Base-by-base conservation (phyloP, 495 filamentous ascomycete genomes). In the Chaetomium fimeti region DNA sequence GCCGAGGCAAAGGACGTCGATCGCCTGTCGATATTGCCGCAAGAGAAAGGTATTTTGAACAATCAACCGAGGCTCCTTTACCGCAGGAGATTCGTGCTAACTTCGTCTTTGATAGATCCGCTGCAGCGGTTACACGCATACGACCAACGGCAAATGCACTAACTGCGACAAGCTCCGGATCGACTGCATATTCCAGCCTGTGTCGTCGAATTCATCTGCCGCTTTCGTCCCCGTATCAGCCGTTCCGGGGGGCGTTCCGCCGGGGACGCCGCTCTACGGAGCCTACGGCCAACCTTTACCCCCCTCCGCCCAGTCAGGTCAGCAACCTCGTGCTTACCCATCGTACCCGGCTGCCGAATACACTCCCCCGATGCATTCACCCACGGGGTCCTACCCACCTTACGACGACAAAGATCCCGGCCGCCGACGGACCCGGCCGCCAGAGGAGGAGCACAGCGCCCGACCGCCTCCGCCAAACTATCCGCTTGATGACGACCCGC, bases 131-230 rank as follows among this genome's bases (percentile, higher is more conserved):
- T 81, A 82, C 60, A 76, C 78, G 20, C 79, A 79, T 22, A 79
- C 79, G 0, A 75, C 74, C 0, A 80, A 80, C 15, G 80, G 80
- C 7, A 82, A 82, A 62, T 83, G 80, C 60, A 76, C 77, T 9
- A 83, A 83, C 55, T 83, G 80, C 59, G 76, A 77, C 57, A 82
- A 81, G 66, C 75, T 82, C 74, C 75, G 77, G 43, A 80, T 81
- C 54, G 80, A 83, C 36, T 83, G 80, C 60, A 73, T 83, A 4
- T 83, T 83, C 49, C 80, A 83, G 65, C 80, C 80, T 0, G 80
- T 83, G 3, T 79, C 77, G 3, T 78, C 77, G 0, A 79, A 80
- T 11, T 74, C 77, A 0, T 76, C 77, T 2, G 76, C 78, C 12
- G 79, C 80, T 11, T 83, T 83, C 61, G 76, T 83, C 28, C 80